Percentiles rank a stretch among this genome's conserved stretches.
Evolutionary conservation across 257 asterid species (phyloP).

Genomic region (Ajuga chamaepitys): DNA sequence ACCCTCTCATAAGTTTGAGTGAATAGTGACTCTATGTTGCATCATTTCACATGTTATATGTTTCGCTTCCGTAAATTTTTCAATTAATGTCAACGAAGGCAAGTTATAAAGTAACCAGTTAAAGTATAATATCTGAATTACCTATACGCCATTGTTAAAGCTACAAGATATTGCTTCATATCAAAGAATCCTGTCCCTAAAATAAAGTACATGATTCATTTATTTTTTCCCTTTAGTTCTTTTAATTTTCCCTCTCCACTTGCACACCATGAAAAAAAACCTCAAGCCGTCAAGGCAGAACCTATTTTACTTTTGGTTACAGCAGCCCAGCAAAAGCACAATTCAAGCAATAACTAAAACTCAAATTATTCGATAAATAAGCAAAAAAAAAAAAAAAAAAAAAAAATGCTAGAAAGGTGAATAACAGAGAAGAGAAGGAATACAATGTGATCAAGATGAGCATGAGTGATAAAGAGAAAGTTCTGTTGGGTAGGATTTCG

Average conservation of each 20-base stretch:
- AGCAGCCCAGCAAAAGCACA: too few species aligned
- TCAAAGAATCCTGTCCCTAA: not conserved
- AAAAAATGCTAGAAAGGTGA: too few species aligned
- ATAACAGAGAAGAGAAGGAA: not conserved
- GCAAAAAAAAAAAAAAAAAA: not conserved
- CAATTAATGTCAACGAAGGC: conserved; percentile 1
- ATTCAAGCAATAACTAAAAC: too few species aligned
- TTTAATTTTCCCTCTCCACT: not conserved
- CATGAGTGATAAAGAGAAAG: conserved; percentile 90
- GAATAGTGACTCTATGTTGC: not conserved
- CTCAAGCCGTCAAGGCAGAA: too few species aligned
- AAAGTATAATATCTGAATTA: not conserved
- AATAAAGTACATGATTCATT: not conserved
- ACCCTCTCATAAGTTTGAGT: not conserved
- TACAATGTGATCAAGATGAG: conserved; percentile 99
- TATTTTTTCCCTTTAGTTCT: not conserved
- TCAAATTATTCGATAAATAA: not conserved
- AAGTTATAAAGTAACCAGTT: not conserved
- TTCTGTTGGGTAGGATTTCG: conserved; percentile 78
- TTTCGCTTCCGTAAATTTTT: conserved; percentile 58
- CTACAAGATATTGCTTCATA: not conserved
- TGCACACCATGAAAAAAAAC: not conserved
- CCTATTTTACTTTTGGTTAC: too few species aligned
- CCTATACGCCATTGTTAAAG: not conserved
- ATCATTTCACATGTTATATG: conserved; percentile 95